phyloP scores from a whole-genome alignment of 495 filamentous ascomycete species.

The Aspergillus heteromorphus region DNA sequence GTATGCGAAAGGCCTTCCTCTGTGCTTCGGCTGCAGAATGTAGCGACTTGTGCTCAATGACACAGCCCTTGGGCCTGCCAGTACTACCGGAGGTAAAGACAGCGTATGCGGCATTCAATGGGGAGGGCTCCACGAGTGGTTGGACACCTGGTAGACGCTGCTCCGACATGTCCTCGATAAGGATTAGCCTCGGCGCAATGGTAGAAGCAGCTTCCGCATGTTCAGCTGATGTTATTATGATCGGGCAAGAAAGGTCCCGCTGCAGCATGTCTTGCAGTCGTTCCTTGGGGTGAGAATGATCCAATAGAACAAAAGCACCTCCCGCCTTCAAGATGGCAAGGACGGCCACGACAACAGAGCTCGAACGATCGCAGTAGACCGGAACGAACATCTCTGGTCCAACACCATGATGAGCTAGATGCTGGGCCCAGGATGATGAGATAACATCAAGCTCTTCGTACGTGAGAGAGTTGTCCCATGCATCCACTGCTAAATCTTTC shows the following conservation, averaged over 20 bases:
- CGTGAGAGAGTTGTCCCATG: slow-evolving; percentile 16
- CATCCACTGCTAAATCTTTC: slow-evolving; percentile 6
- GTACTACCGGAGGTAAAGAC: slow-evolving; percentile 38
- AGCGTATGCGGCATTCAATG: slow-evolving; percentile 4
- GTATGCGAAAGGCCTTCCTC: background rate
- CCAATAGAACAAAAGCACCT: slow-evolving; percentile 39
- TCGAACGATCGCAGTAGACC: slow-evolving; percentile 41
- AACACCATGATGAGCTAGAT: slow-evolving; percentile 31
- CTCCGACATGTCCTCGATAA: slow-evolving; percentile 10
- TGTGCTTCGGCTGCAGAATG: slow-evolving; percentile 3
- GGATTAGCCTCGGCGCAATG: background rate
- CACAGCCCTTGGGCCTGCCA: slow-evolving; percentile 37
- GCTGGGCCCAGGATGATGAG: slow-evolving; percentile 9
- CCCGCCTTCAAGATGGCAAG: slow-evolving; percentile 45
- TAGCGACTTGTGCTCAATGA: slow-evolving; percentile 28
- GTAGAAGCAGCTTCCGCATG: background rate
- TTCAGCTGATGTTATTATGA: slow-evolving; percentile 8
- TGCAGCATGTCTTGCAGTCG: slow-evolving; percentile 33
- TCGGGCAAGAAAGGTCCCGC: slow-evolving; percentile 14
- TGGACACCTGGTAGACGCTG: background rate
- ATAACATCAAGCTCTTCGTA: slow-evolving; percentile 15
- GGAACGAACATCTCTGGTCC: slow-evolving; percentile 28
- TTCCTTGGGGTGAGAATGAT: slow-evolving; percentile 37
- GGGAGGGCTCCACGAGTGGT: background rate
- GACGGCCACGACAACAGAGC: slow-evolving; percentile 32